Percentiles rank a stretch among this genome's conserved stretches.
Evolutionary conservation across 768 basidiomycete genomes (phyloP).

Genomic region (Macrocybe gigantea): DNA sequence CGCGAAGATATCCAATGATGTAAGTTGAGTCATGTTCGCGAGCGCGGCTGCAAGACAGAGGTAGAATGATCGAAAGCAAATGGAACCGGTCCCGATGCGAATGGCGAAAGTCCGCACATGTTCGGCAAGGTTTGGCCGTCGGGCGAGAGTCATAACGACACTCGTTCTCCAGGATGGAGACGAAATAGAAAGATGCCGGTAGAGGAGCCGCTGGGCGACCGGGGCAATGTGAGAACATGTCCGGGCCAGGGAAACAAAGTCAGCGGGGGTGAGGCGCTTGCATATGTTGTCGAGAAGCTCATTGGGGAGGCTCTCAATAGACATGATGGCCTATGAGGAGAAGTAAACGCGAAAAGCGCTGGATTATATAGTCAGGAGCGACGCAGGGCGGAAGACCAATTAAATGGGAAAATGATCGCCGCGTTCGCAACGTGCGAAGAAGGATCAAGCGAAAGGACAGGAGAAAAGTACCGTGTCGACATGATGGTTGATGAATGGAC

Average conservation of each 20-base stretch:
- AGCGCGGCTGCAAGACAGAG: slow-evolving; percentile 46
- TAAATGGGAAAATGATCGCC: slow-evolving; percentile 30
- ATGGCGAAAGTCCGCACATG: slow-evolving; percentile 60
- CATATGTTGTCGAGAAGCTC: slow-evolving; percentile 59
- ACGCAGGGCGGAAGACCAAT: slow-evolving; percentile 19
- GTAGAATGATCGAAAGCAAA: slow-evolving; percentile 44
- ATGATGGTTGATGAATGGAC: slow-evolving; percentile 15
- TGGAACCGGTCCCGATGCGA: slow-evolving; percentile 32
- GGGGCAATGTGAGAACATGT: slow-evolving; percentile 34
- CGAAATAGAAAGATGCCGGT: slow-evolving; percentile 48
- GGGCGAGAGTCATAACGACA: slow-evolving; percentile 52
- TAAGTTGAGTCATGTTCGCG: slow-evolving; percentile 53
- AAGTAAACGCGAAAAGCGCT: slow-evolving; percentile 4
- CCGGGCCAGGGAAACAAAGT: slow-evolving; percentile 46
- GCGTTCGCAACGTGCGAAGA: slow-evolving; percentile 25
- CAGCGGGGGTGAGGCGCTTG: slow-evolving; percentile 17
- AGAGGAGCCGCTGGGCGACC: slow-evolving; percentile 58
- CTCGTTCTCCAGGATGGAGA: slow-evolving; percentile 36
- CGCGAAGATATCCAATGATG: slow-evolving; percentile 49
- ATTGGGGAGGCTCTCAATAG: slow-evolving; percentile 42
- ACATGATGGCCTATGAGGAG: slow-evolving; percentile 28
- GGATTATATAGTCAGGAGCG: slow-evolving; percentile 9
- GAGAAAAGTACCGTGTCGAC: slow-evolving; percentile 17
- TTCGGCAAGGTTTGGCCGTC: slow-evolving; percentile 48
- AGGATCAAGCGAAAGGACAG: slow-evolving; percentile 14